Evolutionary conservation across 2,329 filamentous ascomycete genomes (phyloP), one percentile per base, ranked within the genome.

Genomic region (Penicillium sp.): DNA sequence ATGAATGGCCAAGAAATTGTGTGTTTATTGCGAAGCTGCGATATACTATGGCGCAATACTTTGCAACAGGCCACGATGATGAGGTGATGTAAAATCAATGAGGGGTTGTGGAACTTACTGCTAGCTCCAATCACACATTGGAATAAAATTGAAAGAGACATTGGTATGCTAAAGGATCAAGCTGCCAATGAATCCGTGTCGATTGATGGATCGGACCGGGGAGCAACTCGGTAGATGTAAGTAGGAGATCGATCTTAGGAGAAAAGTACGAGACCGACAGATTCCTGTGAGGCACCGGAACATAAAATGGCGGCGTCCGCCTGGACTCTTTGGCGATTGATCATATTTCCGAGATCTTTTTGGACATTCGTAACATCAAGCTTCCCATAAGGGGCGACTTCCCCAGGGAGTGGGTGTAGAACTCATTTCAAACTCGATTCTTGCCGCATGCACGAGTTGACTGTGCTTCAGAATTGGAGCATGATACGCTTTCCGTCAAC

Each of bases 401-500:
- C 68, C 72, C 72, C 72, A 73, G 3, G 51, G 40, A 44, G 68
- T 75, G 9, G 74, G 74, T 31, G 54, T 65, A 3, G 70, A 65
- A 38, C 72, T 76, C 78, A 80, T 79, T 50, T 77, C 74, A 66
- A 79, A 79, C 35, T 68, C 70, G 52, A 80, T 75, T 38, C 52
- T 64, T 16, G 56, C 65, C 38, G 77, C 75, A 21, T 55, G 58
- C 3, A 79, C 71, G 54, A 80, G 69, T 16, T 79, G 70, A 8
- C 51, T 39, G 58, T 80, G 77, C 35, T 58, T 72, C 58, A 80
- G 60, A 1, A 78, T 29, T 2, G 76, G 75, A 42, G 35, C 57
- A 7, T 55, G 15, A 77, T 54, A 6, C 23, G 29, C 42, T 59
- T 67, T 0, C 77, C 77, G 64, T 79, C 76, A 2, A 80, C 65